Evolutionary conservation across 208 protist species (phyloP).

Genomic region (Leishmania guyanensis): DNA sequence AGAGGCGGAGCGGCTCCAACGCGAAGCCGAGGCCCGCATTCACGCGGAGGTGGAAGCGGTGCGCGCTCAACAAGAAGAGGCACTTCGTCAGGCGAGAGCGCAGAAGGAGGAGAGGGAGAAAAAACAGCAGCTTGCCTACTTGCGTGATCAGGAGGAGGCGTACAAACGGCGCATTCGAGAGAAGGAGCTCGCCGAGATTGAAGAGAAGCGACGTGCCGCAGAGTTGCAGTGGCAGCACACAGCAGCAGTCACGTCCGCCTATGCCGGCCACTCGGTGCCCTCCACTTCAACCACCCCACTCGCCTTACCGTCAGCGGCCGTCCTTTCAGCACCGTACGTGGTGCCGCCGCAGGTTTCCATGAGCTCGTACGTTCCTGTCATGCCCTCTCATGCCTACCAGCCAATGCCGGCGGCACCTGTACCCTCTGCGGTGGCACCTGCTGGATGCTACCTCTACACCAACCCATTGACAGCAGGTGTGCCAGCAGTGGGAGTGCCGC

Average conservation of each 20-base stretch:
- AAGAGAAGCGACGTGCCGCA: slow-evolving; percentile 21
- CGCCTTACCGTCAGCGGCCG: not conserved
- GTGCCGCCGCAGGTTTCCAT: not conserved
- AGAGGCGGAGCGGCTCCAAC: slow-evolving; percentile 16
- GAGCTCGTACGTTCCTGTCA: not conserved
- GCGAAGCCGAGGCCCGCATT: slow-evolving; percentile 28
- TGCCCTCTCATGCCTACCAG: not conserved
- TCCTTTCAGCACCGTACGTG: not conserved
- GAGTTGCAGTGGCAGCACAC: slow-evolving; percentile 27
- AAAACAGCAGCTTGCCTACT: slow-evolving; percentile 40
- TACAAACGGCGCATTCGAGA: slow-evolving; percentile 51
- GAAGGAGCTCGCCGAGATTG: slow-evolving; percentile 56
- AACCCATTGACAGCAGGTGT: not conserved
- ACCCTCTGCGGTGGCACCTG: slow-evolving; percentile 2
- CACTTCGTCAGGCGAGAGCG: slow-evolving; percentile 37
- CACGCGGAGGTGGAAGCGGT: slow-evolving; percentile 34
- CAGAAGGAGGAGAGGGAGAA: slow-evolving; percentile 32
- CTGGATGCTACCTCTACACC: not conserved
- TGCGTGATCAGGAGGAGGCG: slow-evolving; percentile 60
- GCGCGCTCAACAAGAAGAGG: slow-evolving; percentile 39
- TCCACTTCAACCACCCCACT: not conserved
- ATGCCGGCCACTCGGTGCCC: slow-evolving; percentile 4
- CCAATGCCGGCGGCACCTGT: slow-evolving; percentile 12
- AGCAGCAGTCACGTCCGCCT: not conserved
- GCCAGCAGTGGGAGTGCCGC: not conserved